Evolutionary conservation across 306 rosid genomes (phyloP).

Genomic region (Fragaria nilgerrensis): DNA sequence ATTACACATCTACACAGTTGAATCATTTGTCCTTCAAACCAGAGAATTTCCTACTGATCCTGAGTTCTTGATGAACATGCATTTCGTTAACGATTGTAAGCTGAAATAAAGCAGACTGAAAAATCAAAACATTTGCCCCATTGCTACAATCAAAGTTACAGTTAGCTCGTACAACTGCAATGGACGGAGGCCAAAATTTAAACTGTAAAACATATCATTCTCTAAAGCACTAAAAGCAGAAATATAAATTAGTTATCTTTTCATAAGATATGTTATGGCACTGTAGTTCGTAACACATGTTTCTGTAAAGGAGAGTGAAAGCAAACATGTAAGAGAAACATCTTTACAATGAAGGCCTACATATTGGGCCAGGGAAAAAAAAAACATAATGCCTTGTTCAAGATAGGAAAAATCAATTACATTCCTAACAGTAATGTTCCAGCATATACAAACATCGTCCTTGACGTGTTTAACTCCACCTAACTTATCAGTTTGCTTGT

Average conservation of each 20-base stretch:
- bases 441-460: conserved; percentile 7
- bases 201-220: neutral
- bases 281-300: neutral
- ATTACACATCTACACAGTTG: too few species aligned
- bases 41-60: neutral
- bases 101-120: neutral
- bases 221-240: neutral
- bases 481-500: conserved; percentile 13
- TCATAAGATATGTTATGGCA: neutral
- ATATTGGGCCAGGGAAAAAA: neutral
- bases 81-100: neutral
- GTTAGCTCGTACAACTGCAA: neutral
- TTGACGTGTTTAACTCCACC: conserved; percentile 21
- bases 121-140: neutral
- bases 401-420: conserved; percentile 4
- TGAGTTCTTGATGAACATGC: neutral
- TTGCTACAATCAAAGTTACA: neutral
- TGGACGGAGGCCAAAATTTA: neutral
- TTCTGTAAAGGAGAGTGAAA: neutral
- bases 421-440: conserved; percentile 5
- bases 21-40: too few species aligned
- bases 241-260: neutral
- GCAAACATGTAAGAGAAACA: neutral
- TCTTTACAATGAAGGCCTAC: conserved; percentile 1
- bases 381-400: conserved; percentile 1